These are phyloP conservation scores for Myotisia sp. DNA, from an alignment of 2,329 filamentous ascomycete species.

Conservation along the genomic window DNA sequence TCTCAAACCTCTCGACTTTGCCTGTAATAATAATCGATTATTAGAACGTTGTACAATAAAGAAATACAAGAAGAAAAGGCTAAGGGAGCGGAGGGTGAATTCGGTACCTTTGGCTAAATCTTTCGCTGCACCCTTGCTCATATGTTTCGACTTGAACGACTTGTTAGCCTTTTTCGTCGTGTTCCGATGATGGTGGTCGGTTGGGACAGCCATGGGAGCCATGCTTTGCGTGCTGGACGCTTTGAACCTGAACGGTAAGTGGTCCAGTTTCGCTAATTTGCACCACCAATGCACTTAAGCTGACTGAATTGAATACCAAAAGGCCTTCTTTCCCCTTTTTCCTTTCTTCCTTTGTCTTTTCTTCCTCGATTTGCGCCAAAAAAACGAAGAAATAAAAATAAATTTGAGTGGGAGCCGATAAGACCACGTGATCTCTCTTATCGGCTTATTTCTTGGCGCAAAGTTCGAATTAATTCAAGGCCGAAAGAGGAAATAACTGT, in stretches of 20 bases:
- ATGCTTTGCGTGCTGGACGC: slow-evolving; percentile 51
- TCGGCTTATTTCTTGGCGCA: slow-evolving; percentile 22
- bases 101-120: slow-evolving; percentile 76
- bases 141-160: slow-evolving; percentile 80
- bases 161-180: slow-evolving; percentile 85
- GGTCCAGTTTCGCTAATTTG: slow-evolving; percentile 14
- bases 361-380: slow-evolving; percentile 6
- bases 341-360: slow-evolving; percentile 1
- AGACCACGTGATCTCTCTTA: slow-evolving; percentile 5
- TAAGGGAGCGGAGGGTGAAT: too few species aligned
- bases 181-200: slow-evolving; percentile 69
- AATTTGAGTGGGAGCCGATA: slow-evolving; percentile 12
- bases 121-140: slow-evolving; percentile 74
- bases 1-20: slow-evolving; percentile 56
- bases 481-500: too few species aligned
- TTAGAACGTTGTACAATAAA: background rate
- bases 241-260: slow-evolving; percentile 74
- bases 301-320: background rate
- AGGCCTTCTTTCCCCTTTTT: background rate
- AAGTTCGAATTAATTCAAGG: too few species aligned
- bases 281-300: background rate
- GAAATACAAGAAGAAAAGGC: too few species aligned
- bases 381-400: slow-evolving; percentile 17
- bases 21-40: slow-evolving; percentile 37
- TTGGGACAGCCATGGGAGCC: slow-evolving; percentile 49